Conservation (phyloP, 306 rosid genomes). For the Rubus parviflorus region DNA sequence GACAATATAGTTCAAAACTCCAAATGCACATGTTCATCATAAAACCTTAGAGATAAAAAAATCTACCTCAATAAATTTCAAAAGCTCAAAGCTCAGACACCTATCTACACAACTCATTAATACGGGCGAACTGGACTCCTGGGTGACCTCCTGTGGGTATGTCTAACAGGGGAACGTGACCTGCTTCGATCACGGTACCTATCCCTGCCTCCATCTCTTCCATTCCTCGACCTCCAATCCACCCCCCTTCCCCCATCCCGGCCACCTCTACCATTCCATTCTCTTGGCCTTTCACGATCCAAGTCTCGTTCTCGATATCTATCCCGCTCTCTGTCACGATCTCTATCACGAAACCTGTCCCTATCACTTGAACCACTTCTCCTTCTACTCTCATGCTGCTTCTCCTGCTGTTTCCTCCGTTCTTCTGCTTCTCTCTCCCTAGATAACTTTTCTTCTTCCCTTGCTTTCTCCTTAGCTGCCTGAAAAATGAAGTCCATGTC, state of each 20-base stretch:
- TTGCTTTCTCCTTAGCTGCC: slow-evolving; percentile 79
- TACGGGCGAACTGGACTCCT: slow-evolving; percentile 70
- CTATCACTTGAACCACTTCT: slow-evolving; percentile 75
- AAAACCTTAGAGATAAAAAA: slow-evolving; percentile 65
- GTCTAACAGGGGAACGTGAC: slow-evolving; percentile 86
- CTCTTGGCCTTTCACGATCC: slow-evolving; percentile 74
- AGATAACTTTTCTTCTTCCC: slow-evolving; percentile 77
- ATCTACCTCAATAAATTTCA: slow-evolving; percentile 83
- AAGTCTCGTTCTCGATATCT: slow-evolving; percentile 70
- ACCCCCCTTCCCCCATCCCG: slow-evolving; percentile 72
- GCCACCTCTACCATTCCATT: slow-evolving; percentile 64
- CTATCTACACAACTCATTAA: slow-evolving; percentile 65
- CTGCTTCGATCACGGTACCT: slow-evolving; percentile 76
- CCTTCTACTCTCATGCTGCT: slow-evolving; percentile 61
- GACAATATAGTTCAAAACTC: slow-evolving; percentile 57
- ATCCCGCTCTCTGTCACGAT: slow-evolving; percentile 63
- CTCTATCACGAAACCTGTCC: slow-evolving; percentile 67
- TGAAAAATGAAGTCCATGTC: slow-evolving; percentile 36
- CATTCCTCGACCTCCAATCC: slow-evolving; percentile 76
- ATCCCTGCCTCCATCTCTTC: slow-evolving; percentile 83
- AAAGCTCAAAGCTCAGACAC: slow-evolving; percentile 61
- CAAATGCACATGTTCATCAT: slow-evolving; percentile 64
- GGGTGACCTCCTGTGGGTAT: slow-evolving; percentile 65
- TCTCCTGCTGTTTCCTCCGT: slow-evolving; percentile 80
- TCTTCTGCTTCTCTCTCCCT: slow-evolving; percentile 91